Base-by-base conservation (phyloP, 2,329 filamentous ascomycete species). In the Apiospora marii region DNA sequence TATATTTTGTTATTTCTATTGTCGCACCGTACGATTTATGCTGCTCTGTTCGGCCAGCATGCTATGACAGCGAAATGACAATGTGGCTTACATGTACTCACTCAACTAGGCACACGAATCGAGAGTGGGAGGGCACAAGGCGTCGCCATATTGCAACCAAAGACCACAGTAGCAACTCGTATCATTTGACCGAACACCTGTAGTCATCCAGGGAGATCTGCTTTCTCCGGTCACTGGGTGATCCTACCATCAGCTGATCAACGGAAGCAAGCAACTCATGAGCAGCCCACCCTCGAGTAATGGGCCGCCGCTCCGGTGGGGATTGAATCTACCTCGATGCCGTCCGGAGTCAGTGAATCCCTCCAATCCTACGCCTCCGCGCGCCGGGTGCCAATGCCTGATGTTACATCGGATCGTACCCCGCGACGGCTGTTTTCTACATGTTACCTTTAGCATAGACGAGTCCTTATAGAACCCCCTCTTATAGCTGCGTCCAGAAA, bases 331-430 rank as follows among this genome's bases (percentile, higher is more conserved):
- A n/a, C 22, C 14, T 12, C 19, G 58, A 14, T 41, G 10, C 58
- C 58, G 58, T 41, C 22, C 58, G 58, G 58, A 64, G 30, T 14
- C 58, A 64, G 34, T 19, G 19, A 41, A 64, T 41, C 58, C 58
- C 58, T 8, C 58, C 58, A 37, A 64, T 64, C 34, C 58, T 64
- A 13, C 22, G 34, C 22, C 58, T 24, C 34, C 34, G 58, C 58
- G 41, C 10, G 19, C 58, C 58, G 58, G 34, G 34, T 22, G 19
- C 58, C 58, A 64, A n/a, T 64, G 22, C 34, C 58, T 64, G n/a
- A 24, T n/a, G 58, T 64, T 64, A n/a, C 58, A 64, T 41, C 19
- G 58, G 58, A 64, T 41, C 34, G 34, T 41, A 64, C 58, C 58
- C 58, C 58, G 58, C 34, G 58, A 41, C 58, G 58, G 30, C 34